Evolutionary conservation across 305 asterid species (phyloP), one percentile per base, ranked within the genome.

Genomic region (Fraxinus latifolia): DNA sequence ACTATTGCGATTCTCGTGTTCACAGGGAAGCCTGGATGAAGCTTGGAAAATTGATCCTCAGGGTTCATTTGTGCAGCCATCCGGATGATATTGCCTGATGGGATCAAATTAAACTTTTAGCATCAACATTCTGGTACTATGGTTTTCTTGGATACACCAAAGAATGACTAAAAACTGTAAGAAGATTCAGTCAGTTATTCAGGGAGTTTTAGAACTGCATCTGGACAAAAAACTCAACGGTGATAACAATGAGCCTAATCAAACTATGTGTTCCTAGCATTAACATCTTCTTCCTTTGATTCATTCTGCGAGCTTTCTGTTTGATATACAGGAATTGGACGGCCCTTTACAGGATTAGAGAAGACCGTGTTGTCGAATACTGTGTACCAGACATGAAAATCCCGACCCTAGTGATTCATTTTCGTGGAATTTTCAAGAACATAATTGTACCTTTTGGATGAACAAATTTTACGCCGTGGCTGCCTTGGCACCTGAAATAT

Each of bases 21-120:
- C 83, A 90, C 87, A 0, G 93, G 90, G 86, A 87, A 88, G 81
- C 87, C 74, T 36, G 98, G 98, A 82, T 94, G 98, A 3, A 89
- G 87, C 90, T 92, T 91, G 19, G 88, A 80, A 79, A 87, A 90
- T 79, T 81, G 87, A 81, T 93, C 95, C 70, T 91, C 97, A 15
- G 77, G 79, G 79, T 89, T 93, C 92, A 87, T 90, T 82, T 80
- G 33, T 23, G 78, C 77, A 17, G 74, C 72, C 80, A 34, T 42
- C 9, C 7, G 70, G n/a, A 39, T 83, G 42, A 32, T 70, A 62
- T 74, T 27, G 21, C 83, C 83, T 84, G 74, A n/a, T 58, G 50
- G 42, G 72, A 29, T 34, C 70, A 4, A 62, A 15, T 14, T 58
- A 60, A 62, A 50, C 65, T 67, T 73, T 12, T 72, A 4, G 72